Base-by-base conservation (phyloP, 78 protist species). In the Bodo saltans region DNA sequence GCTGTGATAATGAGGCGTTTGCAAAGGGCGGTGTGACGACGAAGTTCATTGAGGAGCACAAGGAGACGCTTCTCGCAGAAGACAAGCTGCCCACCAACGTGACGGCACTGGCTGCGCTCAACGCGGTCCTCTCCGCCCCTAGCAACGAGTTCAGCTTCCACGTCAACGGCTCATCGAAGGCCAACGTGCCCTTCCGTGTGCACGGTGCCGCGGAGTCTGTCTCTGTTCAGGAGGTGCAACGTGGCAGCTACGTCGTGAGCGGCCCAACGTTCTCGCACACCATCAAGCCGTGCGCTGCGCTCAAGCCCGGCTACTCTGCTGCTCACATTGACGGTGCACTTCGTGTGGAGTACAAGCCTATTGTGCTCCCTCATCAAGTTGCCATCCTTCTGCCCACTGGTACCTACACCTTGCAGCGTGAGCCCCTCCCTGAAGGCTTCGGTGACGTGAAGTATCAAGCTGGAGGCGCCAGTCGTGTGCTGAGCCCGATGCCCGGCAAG, bases 401-500 rank as follows among this genome's bases (percentile, higher is more conserved):
- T 1, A 3, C 39, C 41, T 12, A 27, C 84, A 79, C 72, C 71
- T 53, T 79, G 42, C 21, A 33, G 42, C 32, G 2, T 0, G 17
- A 38, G 35, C 11, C 67, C 11, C 34, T 37, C n/a, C 12, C 27
- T 23, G 27, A 4, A 2, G n/a, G 47, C 47, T 41, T 47, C 21
- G 78, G 78, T 32, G 52, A 35, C 32, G 12, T 39, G 17, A 4
- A 25, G 1, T 11, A 40, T 30, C 4, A 3, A 28, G 67, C 53
- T 27, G 52, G 8, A 12, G 81, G 81, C 29, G 81, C 60, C 60
- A 23, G 53, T 3, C 8, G 21, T 27, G 35, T 76, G 17, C 35
- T 21, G 28, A 35, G 91, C 35, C 93, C 93, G 39, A 88, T 90
- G 93, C 90, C 93, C 25, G 92, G 93, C 71, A 85, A 72, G 78